Evolutionary conservation across 495 filamentous ascomycete genomes (phyloP), one percentile per base, ranked within the genome.

Genomic region (Darksidea phi): DNA sequence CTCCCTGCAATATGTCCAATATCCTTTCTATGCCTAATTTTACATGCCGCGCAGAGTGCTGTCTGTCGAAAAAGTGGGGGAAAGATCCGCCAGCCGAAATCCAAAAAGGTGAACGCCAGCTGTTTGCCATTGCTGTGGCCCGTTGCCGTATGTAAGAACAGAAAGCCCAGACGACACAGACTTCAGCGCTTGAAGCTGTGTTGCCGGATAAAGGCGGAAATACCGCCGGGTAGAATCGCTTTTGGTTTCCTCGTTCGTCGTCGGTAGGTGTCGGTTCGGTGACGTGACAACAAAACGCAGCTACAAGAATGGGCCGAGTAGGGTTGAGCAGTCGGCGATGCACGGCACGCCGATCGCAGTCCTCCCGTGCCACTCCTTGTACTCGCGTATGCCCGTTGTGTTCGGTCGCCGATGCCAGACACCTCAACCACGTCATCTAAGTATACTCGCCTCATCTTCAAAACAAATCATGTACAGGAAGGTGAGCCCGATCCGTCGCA

Each of bases 151-250:
- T 17, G 28, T 26, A 18, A 49, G 12, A 8, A 42, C 21, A 42
- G 52, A 21, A 13, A 1, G 15, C 17, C 11, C 32, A 59, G 42
- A 42, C 13, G 8, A 41, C n/a, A 43, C 47, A 63, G 48, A 63
- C 60, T 63, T 63, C 60, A 63, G 60, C 60, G 54, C 60, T 63
- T 63, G 60, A 63, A 63, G 60, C 57, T 63, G 23, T 54, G 25
- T 43, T 21, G 7, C 36, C 42, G 48, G 41, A 6, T 43, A 34
- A 18, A 23, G 37, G 17, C 10, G 24, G 7, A 21, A n/a, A 54
- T 54, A 28, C 37, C 12, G 37, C 26, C 17, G 24, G 10, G 13
- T 12, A 5, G 23, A 23, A 18, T 18, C 26, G 6, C 23, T 55
- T 55, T 55, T 43, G 8, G 36, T 43, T 34, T 45, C 32, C 41